phyloP scores from a whole-genome alignment of 176 grass and related monocot species.

The Carex myosuroides region DNA sequence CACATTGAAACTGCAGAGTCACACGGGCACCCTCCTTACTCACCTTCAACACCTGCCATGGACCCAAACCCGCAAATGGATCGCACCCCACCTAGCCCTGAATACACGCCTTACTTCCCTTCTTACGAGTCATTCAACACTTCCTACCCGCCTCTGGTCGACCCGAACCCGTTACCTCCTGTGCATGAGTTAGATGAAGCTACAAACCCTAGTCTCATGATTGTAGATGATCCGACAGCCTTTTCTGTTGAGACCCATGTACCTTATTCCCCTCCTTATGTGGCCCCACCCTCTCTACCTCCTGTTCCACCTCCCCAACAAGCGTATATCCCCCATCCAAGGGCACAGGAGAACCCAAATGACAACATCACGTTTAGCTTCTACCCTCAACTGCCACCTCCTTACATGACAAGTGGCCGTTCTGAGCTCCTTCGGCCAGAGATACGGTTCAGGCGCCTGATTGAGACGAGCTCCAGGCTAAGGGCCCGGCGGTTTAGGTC shows the following conservation, averaged over 20 bases:
- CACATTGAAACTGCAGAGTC: slow-evolving; percentile 28
- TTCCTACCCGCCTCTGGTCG: slow-evolving; percentile 22
- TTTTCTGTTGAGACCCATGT: not conserved
- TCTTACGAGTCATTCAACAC: slow-evolving; percentile 20
- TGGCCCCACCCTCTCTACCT: slow-evolving; percentile 7
- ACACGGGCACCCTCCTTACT: slow-evolving; percentile 42
- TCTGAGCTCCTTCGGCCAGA: slow-evolving; percentile 29
- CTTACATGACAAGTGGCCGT: slow-evolving; percentile 9
- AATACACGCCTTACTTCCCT: slow-evolving; percentile 50
- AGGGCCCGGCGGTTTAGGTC: slow-evolving; percentile 66
- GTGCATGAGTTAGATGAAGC: slow-evolving; percentile 29
- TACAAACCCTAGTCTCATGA: slow-evolving; percentile 7
- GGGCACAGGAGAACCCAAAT: slow-evolving; percentile 19
- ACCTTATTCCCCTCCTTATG: slow-evolving; percentile 29
- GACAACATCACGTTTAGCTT: slow-evolving; percentile 33
- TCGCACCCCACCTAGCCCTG: not conserved
- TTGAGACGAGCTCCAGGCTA: slow-evolving; percentile 53
- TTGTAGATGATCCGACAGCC: slow-evolving; percentile 3
- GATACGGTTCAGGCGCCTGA: slow-evolving; percentile 39
- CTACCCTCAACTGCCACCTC: slow-evolving; percentile 55
- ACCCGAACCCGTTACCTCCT: slow-evolving; percentile 15
- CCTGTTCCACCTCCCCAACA: slow-evolving; percentile 22
- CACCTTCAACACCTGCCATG: slow-evolving; percentile 22
- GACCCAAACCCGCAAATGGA: slow-evolving; percentile 12
- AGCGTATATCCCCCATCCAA: slow-evolving; percentile 33